Conservation (phyloP, 345 rosid species). For the Heritiera fomes region DNA sequence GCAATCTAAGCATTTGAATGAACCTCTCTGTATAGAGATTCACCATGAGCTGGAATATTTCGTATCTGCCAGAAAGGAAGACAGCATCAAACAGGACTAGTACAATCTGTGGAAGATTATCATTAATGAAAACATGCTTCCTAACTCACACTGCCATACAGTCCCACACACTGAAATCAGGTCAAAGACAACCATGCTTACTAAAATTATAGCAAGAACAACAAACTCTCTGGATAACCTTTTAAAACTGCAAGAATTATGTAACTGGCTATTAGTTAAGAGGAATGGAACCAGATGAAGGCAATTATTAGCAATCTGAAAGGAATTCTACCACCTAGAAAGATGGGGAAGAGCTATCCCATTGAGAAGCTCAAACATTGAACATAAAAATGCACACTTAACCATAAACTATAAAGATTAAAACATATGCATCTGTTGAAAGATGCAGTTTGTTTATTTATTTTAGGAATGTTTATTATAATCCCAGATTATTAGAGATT, state of each 20-base stretch:
- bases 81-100: constrained; percentile 17
- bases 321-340: not conserved
- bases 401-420: not conserved
- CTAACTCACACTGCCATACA: not conserved
- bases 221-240: constrained; percentile 10
- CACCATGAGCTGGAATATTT: constrained; percentile 99
- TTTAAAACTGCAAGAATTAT: not conserved
- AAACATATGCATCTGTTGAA: too few relatives aligned
- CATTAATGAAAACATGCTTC: not conserved
- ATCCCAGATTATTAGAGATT: too few relatives aligned
- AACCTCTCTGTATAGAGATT: constrained; percentile 98
- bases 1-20: constrained; percentile 96
- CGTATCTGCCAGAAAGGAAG: constrained; percentile 72
- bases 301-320: not conserved
- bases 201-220: not conserved
- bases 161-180: constrained; percentile 2
- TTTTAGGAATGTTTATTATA: too few relatives aligned
- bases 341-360: not conserved
- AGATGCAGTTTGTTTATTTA: too few relatives aligned
- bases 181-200: not conserved
- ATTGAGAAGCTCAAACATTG: constrained; percentile 3
- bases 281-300: not conserved
- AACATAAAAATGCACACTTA: not conserved
- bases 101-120: constrained; percentile 2
- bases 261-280: not conserved